Evolutionary conservation across 2,329 filamentous ascomycete genomes (phyloP).

Genomic region (Byssochlamys sp.): DNA sequence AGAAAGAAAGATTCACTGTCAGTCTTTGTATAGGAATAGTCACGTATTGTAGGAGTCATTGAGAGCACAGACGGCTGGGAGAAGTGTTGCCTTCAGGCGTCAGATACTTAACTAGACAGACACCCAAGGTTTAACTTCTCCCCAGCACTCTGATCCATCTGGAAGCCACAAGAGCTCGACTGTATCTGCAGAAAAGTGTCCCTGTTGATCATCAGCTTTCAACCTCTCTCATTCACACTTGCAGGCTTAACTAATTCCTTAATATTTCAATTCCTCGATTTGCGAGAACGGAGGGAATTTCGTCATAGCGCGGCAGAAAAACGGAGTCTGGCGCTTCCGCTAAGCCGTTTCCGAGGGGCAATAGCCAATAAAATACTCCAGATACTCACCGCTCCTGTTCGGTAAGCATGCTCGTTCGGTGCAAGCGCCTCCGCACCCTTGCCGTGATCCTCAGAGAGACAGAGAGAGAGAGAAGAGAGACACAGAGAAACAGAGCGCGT

Average conservation of each 20-base stretch:
- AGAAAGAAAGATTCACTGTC: background rate
- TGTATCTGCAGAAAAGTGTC: background rate
- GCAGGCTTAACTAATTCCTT: background rate
- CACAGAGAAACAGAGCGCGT: too few relatives aligned
- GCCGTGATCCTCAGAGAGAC: constrained; percentile 5
- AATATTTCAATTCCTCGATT: too few relatives aligned
- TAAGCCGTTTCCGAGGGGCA: background rate
- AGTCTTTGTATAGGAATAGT: background rate
- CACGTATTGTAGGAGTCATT: background rate
- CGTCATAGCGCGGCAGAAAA: constrained; percentile 5
- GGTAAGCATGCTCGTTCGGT: background rate
- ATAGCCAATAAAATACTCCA: background rate
- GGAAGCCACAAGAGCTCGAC: too few relatives aligned
- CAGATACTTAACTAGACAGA: background rate
- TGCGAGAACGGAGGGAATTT: background rate
- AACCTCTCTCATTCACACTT: background rate
- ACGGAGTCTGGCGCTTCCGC: background rate
- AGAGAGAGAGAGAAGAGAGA: too few relatives aligned
- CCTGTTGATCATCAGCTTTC: background rate
- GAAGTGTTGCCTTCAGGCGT: background rate
- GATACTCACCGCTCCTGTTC: constrained; percentile 6
- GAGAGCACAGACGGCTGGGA: background rate
- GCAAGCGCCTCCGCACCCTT: background rate
- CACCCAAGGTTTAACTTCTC: too few relatives aligned
- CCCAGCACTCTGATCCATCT: too few relatives aligned